Evolutionary conservation across 371 early-diverging fungal species (phyloP).

Genomic region (Syncephalis plumigaleata): DNA sequence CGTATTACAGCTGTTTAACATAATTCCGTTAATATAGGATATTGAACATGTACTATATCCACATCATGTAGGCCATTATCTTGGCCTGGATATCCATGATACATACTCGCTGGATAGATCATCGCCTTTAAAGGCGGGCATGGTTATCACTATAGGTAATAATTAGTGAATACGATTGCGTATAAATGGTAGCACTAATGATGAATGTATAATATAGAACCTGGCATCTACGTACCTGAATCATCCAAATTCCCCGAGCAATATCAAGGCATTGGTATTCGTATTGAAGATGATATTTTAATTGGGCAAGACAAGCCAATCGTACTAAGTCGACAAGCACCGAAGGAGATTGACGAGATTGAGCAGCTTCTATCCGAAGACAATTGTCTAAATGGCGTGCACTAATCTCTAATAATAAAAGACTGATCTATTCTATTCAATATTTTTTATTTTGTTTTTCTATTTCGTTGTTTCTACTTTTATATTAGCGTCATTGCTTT

Average conservation of each 20-base stretch:
- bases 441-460: too few species aligned
- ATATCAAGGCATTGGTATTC: constrained; percentile 83
- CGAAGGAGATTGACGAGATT: constrained; percentile 79
- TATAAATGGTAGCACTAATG: neutral
- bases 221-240: constrained; percentile 84
- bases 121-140: constrained; percentile 46
- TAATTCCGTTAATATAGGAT: constrained; percentile 29
- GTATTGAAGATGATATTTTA: constrained; percentile 90
- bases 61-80: constrained; percentile 88
- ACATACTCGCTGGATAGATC: constrained; percentile 51
- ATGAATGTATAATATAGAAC: constrained; percentile 53
- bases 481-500: too few species aligned
- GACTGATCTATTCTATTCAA: too few species aligned
- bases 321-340: constrained; percentile 55
- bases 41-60: constrained; percentile 65
- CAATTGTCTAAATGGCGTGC: too few species aligned
- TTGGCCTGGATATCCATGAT: constrained; percentile 93
- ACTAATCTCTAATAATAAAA: too few species aligned
- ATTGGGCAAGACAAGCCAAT: constrained; percentile 46
- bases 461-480: too few species aligned
- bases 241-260: constrained; percentile 52
- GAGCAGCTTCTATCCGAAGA: constrained; percentile 23
- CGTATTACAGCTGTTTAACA: too few species aligned
- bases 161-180: neutral
- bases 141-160: constrained; percentile 80